phyloP scores from a whole-genome alignment of 192 early-diverging fungal genomes.

The Backusella luteola region DNA sequence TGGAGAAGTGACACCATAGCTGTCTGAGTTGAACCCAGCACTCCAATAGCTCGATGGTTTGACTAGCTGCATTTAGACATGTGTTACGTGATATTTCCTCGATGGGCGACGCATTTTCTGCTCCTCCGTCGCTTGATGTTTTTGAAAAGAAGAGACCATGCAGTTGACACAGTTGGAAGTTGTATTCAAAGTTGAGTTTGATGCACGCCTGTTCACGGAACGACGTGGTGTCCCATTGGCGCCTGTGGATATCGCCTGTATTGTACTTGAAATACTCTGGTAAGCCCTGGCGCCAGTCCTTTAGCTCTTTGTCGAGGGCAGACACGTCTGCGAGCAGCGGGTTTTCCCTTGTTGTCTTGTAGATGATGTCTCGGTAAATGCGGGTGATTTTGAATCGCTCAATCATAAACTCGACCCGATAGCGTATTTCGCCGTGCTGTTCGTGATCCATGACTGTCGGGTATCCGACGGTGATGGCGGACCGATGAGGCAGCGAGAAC shows the following conservation, averaged over 20 bases:
- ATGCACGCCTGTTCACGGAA: constrained; percentile 39
- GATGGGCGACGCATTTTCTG: not conserved
- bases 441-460: constrained; percentile 23
- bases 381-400: constrained; percentile 30
- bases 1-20: constrained; percentile 40
- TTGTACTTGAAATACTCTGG: constrained; percentile 34
- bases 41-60: constrained; percentile 25
- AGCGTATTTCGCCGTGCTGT: constrained; percentile 18
- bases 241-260: not conserved
- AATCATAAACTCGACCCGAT: constrained; percentile 34
- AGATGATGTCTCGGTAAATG: constrained; percentile 33
- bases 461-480: not conserved
- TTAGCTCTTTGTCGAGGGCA: constrained; percentile 20
- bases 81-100: constrained; percentile 15
- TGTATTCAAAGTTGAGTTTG: constrained; percentile 39
- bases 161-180: constrained; percentile 34
- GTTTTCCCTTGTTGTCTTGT: constrained; percentile 13
- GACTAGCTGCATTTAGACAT: constrained; percentile 26
- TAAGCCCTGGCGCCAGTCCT: constrained; percentile 25
- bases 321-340: constrained; percentile 21
- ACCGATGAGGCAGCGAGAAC: constrained; percentile 18
- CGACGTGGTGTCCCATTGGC: constrained; percentile 20
- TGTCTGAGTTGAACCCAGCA: constrained; percentile 31
- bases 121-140: not conserved
- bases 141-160: constrained; percentile 29